A percentile compares a stretch with the other conserved stretches of the same genome.
Evolutionary conservation across 1,284 basidiomycete genomes (phyloP).

Genomic region (Prillingera fragicola): DNA sequence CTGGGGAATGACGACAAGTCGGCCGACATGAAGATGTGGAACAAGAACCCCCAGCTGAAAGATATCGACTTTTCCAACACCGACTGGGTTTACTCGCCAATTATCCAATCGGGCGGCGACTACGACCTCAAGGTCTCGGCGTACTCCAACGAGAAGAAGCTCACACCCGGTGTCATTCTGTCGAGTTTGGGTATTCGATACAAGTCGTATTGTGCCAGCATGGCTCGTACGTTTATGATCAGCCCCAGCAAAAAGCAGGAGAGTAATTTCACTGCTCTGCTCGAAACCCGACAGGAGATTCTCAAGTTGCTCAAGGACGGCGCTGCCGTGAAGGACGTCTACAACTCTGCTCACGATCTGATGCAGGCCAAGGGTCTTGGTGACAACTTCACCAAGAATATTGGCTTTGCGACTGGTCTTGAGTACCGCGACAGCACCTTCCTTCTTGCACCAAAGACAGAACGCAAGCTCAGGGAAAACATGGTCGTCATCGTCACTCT

Average conservation of each 20-base stretch:
- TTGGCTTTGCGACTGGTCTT: conserved; percentile 91
- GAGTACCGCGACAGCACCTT: conserved; percentile 90
- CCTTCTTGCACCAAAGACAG: conserved; percentile 74
- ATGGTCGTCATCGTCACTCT: conserved; percentile 83
- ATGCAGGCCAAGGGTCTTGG: conserved; percentile 75
- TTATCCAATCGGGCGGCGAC: conserved; percentile 88
- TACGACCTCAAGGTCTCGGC: conserved; percentile 86
- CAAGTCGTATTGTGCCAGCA: conserved; percentile 85
- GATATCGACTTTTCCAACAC: conserved; percentile 79
- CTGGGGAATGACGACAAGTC: conserved; percentile 81
- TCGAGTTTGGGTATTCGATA: conserved; percentile 86
- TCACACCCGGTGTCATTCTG: conserved; percentile 87
- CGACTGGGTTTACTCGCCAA: conserved; percentile 91
- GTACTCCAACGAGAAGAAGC: conserved; percentile 73
- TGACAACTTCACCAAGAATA: conserved; percentile 77
- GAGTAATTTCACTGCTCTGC: conserved; percentile 69
- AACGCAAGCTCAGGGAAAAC: conserved; percentile 62
- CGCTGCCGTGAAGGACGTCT: conserved; percentile 68
- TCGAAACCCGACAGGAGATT: conserved; percentile 73
- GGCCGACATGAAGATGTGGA: conserved; percentile 84
- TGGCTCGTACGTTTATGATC: conserved; percentile 90
- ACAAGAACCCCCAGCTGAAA: conserved; percentile 62
- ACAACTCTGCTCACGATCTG: conserved; percentile 67
- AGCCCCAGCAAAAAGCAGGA: conserved; percentile 93
- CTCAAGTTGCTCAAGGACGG: conserved; percentile 77